Conservation (phyloP, 129 eudicot genomes). For the Deinandra increscens region DNA sequence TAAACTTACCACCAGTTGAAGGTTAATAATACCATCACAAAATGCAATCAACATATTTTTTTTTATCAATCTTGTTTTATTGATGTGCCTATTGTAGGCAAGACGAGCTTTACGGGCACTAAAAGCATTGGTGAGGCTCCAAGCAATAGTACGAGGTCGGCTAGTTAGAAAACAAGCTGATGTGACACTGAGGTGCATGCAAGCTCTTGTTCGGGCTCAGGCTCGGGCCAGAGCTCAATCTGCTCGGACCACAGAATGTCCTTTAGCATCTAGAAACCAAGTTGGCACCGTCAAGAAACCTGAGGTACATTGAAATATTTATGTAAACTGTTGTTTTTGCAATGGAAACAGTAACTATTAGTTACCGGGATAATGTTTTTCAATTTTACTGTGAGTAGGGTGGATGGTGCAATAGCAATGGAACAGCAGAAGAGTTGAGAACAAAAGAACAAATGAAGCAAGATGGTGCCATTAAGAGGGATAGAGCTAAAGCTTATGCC, state of each 20-base stretch:
- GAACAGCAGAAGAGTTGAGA: conserved; percentile 64
- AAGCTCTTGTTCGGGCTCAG: conserved; percentile 92
- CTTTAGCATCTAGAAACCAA: conserved; percentile 16
- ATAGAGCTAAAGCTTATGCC: conserved; percentile 71
- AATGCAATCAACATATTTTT: background rate
- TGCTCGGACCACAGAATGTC: conserved; percentile 40
- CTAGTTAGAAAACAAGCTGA: conserved; percentile 90
- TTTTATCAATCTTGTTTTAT: background rate
- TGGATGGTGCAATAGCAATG: conserved; percentile 81
- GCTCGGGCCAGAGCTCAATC: conserved; percentile 66
- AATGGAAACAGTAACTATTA: no score
- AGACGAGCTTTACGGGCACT: conserved; percentile 79
- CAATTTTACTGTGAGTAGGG: conserved; percentile 32
- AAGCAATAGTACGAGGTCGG: conserved; percentile 89
- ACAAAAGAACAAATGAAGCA: conserved; percentile 73
- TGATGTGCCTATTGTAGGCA: conserved; percentile 51
- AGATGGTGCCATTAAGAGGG: conserved; percentile 74
- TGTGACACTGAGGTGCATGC: conserved; percentile 91
- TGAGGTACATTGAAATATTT: conserved; percentile 48
- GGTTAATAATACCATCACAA: background rate
- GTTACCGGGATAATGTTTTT: background rate
- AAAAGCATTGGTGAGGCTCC: conserved; percentile 83
- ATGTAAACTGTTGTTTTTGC: background rate
- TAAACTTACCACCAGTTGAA: background rate
- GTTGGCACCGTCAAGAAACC: conserved; percentile 41